Base-by-base conservation (phyloP, 2,329 filamentous ascomycete genomes). In the Paecilomyces fulvus region DNA sequence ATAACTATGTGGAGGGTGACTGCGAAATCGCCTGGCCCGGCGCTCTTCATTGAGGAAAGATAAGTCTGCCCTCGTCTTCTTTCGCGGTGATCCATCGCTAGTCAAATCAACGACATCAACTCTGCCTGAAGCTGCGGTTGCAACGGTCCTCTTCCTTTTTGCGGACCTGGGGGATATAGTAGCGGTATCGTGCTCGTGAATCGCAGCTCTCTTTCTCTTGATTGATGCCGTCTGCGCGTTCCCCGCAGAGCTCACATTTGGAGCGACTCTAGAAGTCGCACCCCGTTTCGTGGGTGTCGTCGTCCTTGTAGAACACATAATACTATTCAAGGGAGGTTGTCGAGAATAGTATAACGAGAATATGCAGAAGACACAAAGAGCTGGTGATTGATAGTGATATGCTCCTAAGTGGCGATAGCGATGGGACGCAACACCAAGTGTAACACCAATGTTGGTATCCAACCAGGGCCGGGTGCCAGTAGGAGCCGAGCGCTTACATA, bases 1-100 rank as follows among this genome's bases (percentile, higher is more conserved):
- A 64, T 78, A 83, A 1, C 70, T 69, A 17, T 69, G 62, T 3
- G 81, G 79, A 30, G 80, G 64, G 30, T 73, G 67, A 6, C 65
- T 60, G 30, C 78, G 70, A 58, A 75, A 79, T 28, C 64, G 60
- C 49, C 69, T 73, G 11, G 72, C 62, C 46, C 75, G 71, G 55
- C 72, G 74, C 60, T 79, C 77, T 30, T 57, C 55, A 23, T 11
- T 17, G 14, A 43, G 37, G 37, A 17, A 43, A 17, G 37, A 43
- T 12, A 17, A 43, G 37, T 8, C n/a, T n/a, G 37, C 8, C 37
- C 2, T 49, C 14, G 48, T 7, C 21, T n/a, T 49, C 14, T 28
- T 49, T 14, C 10, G 33, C 55, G 9, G 46, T 10, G 53, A 9
- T 55, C 54, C 55, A 20, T 61, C 56, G 20, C 54, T 50, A 2